Percentiles rank a stretch among this genome's conserved stretches.
phyloP scores from a whole-genome alignment of 257 asterid species.

The Plectranthus barbatus region DNA sequence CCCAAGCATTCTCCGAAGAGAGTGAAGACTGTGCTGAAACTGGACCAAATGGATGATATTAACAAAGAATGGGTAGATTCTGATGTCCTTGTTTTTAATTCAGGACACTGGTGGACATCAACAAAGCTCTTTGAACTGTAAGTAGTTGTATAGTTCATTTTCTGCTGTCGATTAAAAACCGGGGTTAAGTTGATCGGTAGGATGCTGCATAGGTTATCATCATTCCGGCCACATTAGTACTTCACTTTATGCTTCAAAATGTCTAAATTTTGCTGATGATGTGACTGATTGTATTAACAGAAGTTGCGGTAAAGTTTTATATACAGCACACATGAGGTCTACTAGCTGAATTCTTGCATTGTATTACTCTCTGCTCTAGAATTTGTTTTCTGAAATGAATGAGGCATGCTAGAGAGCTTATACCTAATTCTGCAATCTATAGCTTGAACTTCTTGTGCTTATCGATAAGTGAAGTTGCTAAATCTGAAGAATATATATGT shows the following conservation, averaged over 20 bases:
- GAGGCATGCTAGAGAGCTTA: background rate
- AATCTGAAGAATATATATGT: background rate
- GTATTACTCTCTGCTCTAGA: background rate
- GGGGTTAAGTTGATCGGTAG: background rate
- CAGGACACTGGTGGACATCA: constrained; percentile 96
- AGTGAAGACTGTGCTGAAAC: constrained; percentile 50
- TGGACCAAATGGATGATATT: constrained; percentile 69
- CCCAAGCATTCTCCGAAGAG: constrained; percentile 84
- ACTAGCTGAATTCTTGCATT: background rate
- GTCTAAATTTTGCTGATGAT: too few species aligned
- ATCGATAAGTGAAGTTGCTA: background rate
- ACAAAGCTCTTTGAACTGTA: constrained; percentile 76
- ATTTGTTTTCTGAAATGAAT: background rate
- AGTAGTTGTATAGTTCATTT: constrained; percentile 21
- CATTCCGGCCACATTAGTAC: background rate
- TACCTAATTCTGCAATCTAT: background rate
- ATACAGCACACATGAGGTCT: background rate
- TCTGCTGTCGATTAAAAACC: background rate
- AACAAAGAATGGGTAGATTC: constrained; percentile 74
- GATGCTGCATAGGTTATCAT: background rate
- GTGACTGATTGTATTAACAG: background rate
- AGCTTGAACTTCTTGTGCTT: background rate
- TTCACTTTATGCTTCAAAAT: background rate
- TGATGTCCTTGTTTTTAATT: constrained; percentile 72
- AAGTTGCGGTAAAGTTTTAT: too few species aligned